Conservation (phyloP, 176 grass and related monocot genomes). For the Carex myosuroides region DNA sequence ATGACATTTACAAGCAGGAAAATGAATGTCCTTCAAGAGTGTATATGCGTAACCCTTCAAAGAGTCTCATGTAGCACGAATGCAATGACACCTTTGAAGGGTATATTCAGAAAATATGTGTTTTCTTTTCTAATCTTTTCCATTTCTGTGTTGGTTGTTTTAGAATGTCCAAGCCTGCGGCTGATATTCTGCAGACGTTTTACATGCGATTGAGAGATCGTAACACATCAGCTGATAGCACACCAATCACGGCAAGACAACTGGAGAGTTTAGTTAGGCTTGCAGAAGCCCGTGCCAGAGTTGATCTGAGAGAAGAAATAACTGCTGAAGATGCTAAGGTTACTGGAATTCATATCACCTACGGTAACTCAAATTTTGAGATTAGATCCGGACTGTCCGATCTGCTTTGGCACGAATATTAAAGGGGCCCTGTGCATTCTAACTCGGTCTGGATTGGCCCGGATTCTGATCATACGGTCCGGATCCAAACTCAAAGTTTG, state of each 20-base stretch:
- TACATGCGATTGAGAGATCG: conserved; percentile 55
- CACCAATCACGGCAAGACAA: conserved; percentile 88
- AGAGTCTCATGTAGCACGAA: not conserved
- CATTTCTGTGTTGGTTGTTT: not conserved
- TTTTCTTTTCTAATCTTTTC: conserved; percentile 9
- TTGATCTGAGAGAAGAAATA: conserved; percentile 88
- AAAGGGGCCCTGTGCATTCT: no score
- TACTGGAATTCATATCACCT: not conserved
- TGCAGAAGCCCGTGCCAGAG: conserved; percentile 84
- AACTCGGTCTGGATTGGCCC: no score
- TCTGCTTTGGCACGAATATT: no score
- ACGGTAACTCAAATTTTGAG: no score
- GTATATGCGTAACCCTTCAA: not conserved
- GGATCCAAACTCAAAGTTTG: no score
- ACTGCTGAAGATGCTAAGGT: conserved; percentile 62
- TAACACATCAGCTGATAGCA: conserved; percentile 59
- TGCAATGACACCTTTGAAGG: not conserved
- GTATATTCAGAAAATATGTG: not conserved
- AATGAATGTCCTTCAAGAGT: not conserved
- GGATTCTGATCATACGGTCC: no score
- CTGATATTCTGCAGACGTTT: conserved; percentile 34
- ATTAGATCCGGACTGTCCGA: no score
- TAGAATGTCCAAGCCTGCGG: conserved; percentile 63
- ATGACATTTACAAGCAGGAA: not conserved
- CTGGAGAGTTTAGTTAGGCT: conserved; percentile 90